Base-by-base conservation (phyloP, 768 basidiomycete species). In the Boletus pseudo-olivaceus region DNA sequence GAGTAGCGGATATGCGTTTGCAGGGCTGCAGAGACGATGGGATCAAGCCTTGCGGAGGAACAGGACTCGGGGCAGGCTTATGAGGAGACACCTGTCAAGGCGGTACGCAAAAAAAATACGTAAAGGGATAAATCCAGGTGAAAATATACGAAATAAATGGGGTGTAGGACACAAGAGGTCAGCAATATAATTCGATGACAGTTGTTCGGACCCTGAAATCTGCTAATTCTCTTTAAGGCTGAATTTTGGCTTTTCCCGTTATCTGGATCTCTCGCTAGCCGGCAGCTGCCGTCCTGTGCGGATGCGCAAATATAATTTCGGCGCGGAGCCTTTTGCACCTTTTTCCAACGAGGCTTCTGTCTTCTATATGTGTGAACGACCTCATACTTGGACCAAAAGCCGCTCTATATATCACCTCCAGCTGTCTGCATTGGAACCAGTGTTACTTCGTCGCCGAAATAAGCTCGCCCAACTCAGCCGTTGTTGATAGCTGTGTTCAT, bases 51-150 rank as follows among this genome's bases (percentile, higher is more conserved):
- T 67, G 64, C 56, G 64, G 64, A 63, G 56, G 49, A 60, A 57
- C 39, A 55, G 41, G 30, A 67, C 45, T 57, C 65, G 56, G 58
- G 59, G 58, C 38, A 58, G 63, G 68, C 45, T 69, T 69, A 72
- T 72, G 68, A 69, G 70, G 68, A 66, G 60, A 58, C 57, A 69
- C 56, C 58, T 63, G 63, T 71, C 68, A 63, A 72, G 69, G 69
- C 69, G 45, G 69, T 70, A 72, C 69, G 55, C 55, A 60, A 65
- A 46, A 67, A 62, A 72, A 48, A 70, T 68, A 70, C 70, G 70
- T 72, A 70, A 70, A 17, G 41, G n/a, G 47, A 53, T 56, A 53
- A 51, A 54, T 54, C 33, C 55, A 40, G 48, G 37, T 46, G 34
- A 55, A 68, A 65, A 63, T 64, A 64, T 34, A 59, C 38, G 56